Percentiles rank a stretch among this genome's conserved stretches.
These are phyloP conservation scores for Lodderomyces theae DNA, from an alignment of 1,139 yeast species.

Conservation along the genomic window DNA sequence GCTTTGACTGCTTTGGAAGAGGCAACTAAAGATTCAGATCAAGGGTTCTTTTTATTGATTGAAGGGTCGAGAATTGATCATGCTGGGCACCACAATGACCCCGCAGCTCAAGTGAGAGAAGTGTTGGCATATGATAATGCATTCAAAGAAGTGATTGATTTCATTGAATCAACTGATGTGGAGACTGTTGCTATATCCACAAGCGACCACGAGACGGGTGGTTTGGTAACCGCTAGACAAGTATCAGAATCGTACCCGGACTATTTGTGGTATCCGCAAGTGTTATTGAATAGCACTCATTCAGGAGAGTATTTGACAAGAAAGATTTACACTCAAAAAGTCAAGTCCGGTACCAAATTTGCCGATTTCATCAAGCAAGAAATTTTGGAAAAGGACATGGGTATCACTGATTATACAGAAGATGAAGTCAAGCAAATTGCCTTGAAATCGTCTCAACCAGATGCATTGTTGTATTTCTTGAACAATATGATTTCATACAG, in stretches of 20 bases:
- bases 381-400: slow-evolving; percentile 55
- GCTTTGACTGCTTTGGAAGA: slow-evolving; percentile 64
- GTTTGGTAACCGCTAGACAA: slow-evolving; percentile 73
- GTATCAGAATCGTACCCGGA: slow-evolving; percentile 40
- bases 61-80: slow-evolving; percentile 93
- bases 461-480: slow-evolving; percentile 28
- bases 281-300: slow-evolving; percentile 61
- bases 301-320: slow-evolving; percentile 65
- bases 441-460: slow-evolving; percentile 18
- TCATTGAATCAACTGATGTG: slow-evolving; percentile 58
- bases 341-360: slow-evolving; percentile 25
- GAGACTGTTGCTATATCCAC: slow-evolving; percentile 77
- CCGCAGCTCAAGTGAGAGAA: slow-evolving; percentile 44
- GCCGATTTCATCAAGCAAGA: slow-evolving; percentile 45
- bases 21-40: slow-evolving; percentile 65
- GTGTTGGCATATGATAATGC: slow-evolving; percentile 67
- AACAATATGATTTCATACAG: slow-evolving; percentile 64
- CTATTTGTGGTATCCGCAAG: slow-evolving; percentile 80
- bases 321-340: slow-evolving; percentile 25
- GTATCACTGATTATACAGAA: slow-evolving; percentile 52
- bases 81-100: slow-evolving; percentile 88
- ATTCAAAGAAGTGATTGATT: slow-evolving; percentile 64
- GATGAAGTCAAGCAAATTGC: slow-evolving; percentile 44
- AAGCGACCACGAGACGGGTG: slow-evolving; percentile 93
- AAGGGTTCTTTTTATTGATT: slow-evolving; percentile 78